Evolutionary conservation across 305 asterid genomes (phyloP).

Genomic region (Galium porrigens): DNA sequence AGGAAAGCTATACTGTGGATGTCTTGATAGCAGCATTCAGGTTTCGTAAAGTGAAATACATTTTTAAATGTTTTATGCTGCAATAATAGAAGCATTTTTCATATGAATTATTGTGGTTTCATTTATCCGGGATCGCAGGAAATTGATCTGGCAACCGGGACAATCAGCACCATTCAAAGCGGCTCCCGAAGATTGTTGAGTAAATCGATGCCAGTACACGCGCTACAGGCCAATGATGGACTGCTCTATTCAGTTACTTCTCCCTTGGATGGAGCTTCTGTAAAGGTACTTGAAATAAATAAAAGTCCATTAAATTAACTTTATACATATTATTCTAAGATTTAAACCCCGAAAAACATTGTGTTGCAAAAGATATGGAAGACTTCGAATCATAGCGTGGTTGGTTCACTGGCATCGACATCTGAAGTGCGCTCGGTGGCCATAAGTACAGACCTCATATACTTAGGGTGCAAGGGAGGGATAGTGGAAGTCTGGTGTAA

Average conservation of each 20-base stretch:
- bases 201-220: constrained; percentile 44
- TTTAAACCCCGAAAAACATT: neutral
- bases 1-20: constrained; percentile 67
- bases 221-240: constrained; percentile 55
- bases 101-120: neutral
- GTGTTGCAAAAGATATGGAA: constrained; percentile 47
- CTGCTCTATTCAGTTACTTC: constrained; percentile 47
- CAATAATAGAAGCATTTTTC: neutral
- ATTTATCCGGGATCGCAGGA: constrained; percentile 28
- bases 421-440: constrained; percentile 48
- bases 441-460: constrained; percentile 49
- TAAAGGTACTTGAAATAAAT: constrained; percentile 40
- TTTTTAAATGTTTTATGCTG: neutral
- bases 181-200: constrained; percentile 56
- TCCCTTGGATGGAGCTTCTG: constrained; percentile 48
- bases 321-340: neutral
- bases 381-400: constrained; percentile 33
- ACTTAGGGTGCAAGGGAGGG: constrained; percentile 67
- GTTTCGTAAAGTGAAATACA: constrained; percentile 12
- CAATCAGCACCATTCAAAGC: constrained; percentile 45
- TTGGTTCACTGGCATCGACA: constrained; percentile 48
- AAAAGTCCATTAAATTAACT: neutral
- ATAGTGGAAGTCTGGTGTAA: constrained; percentile 62
- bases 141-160: constrained; percentile 59
- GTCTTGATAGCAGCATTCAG: constrained; percentile 75